phyloP scores from a whole-genome alignment of 768 basidiomycete genomes.

The Tulasnella sp. region DNA sequence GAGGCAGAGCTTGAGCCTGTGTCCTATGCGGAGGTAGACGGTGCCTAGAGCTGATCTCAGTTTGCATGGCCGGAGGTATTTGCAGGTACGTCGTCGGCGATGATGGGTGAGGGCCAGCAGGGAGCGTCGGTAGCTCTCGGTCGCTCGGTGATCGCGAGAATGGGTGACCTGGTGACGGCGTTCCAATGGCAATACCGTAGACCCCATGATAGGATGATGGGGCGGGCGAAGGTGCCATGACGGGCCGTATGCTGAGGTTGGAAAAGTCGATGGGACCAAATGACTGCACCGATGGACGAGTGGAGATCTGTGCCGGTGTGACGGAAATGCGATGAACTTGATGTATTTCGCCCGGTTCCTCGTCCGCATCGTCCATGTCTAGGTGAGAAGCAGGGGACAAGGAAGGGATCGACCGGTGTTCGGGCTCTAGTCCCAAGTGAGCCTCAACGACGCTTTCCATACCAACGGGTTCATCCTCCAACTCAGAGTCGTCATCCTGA shows the following conservation, averaged over 20 bases:
- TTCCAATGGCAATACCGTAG: constrained; percentile 14
- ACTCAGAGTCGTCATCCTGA: not conserved
- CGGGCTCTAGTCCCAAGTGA: not conserved
- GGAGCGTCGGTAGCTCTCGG: not conserved
- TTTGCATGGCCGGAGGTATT: not conserved
- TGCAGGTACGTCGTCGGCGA: constrained; percentile 1
- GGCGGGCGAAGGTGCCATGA: constrained; percentile 4
- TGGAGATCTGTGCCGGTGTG: not conserved
- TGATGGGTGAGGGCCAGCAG: constrained; percentile 6
- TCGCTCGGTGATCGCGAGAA: not conserved
- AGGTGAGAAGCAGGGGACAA: not conserved
- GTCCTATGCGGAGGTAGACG: constrained; percentile 13
- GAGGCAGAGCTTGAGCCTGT: not conserved
- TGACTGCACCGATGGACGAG: not conserved
- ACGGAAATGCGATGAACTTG: not conserved
- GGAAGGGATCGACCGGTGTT: not conserved
- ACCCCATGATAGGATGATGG: constrained; percentile 2
- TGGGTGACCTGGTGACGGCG: constrained; percentile 6
- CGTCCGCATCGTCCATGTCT: constrained; percentile 3
- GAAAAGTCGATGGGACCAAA: not conserved
- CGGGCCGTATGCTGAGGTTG: not conserved
- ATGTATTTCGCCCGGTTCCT: not conserved
- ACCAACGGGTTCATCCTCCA: not conserved
- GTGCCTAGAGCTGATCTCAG: constrained; percentile 9
- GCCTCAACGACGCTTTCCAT: not conserved